Evolutionary conservation across 2,329 filamentous ascomycete species (phyloP).

Genomic region (Verticillium nubilum): DNA sequence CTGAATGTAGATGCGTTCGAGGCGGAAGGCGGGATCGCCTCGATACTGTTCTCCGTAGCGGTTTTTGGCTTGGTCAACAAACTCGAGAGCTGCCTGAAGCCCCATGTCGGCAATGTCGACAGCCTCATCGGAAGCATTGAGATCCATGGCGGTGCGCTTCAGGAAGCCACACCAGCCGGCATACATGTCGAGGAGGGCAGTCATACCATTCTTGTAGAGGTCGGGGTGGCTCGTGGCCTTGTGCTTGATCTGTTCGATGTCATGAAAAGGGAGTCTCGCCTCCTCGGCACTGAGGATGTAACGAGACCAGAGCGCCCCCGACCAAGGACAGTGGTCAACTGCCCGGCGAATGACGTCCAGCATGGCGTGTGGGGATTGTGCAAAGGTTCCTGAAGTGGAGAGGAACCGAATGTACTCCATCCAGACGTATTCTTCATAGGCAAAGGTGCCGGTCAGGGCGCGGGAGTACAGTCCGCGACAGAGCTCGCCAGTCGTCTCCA

Average conservation of each 20-base stretch:
- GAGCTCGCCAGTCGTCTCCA: constrained; percentile 40
- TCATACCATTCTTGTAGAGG: constrained; percentile 79
- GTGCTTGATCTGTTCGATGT: constrained; percentile 87
- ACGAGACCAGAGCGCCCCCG: constrained; percentile 83
- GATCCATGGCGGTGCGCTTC: constrained; percentile 74
- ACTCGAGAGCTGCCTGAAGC: constrained; percentile 78
- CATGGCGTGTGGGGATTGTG: constrained; percentile 37
- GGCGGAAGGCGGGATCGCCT: constrained; percentile 82
- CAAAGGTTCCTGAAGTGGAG: constrained; percentile 36
- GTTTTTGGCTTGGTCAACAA: constrained; percentile 71
- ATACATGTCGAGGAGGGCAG: constrained; percentile 85
- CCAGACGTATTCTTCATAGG: constrained; percentile 72
- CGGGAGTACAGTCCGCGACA: constrained; percentile 70
- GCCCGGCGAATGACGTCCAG: constrained; percentile 74
- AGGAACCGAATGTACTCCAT: constrained; percentile 77
- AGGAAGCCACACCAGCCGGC: constrained; percentile 93
- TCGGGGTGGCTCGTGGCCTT: constrained; percentile 81
- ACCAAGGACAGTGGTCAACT: constrained; percentile 89
- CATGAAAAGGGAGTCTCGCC: constrained; percentile 67
- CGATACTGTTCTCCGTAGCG: constrained; percentile 71
- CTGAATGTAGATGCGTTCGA: constrained; percentile 89
- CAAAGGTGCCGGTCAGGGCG: constrained; percentile 64
- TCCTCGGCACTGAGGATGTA: constrained; percentile 82
- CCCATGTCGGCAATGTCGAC: constrained; percentile 87
- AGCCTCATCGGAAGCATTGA: constrained; percentile 71